Evolutionary conservation across 306 rosid genomes (phyloP).

Genomic region (Sicyos baderoa): DNA sequence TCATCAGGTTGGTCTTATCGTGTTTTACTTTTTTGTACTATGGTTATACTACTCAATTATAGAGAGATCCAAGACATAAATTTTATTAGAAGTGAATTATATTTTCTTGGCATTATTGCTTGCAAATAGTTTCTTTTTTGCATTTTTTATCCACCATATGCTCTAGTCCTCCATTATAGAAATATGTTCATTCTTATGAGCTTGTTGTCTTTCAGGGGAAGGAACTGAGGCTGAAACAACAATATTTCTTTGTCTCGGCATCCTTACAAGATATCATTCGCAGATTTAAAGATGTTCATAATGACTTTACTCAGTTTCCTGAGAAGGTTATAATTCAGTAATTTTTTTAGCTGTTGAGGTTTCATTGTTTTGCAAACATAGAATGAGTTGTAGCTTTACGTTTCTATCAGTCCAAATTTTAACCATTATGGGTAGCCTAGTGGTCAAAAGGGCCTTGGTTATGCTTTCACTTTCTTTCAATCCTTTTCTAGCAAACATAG

Average conservation of each 20-base stretch:
- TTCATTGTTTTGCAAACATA: not conserved
- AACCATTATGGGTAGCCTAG: too few relatives aligned
- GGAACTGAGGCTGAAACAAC: conserved; percentile 65
- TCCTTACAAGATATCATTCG: conserved; percentile 65
- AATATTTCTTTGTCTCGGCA: conserved; percentile 63
- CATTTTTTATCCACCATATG: conserved; percentile 19
- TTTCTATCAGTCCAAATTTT: too few relatives aligned
- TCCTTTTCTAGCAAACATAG: not conserved
- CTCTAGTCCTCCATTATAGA: conserved; percentile 14
- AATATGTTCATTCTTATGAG: conserved; percentile 15
- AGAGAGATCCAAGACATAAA: not conserved
- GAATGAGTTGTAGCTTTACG: not conserved
- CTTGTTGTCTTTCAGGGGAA: conserved; percentile 47
- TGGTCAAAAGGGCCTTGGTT: too few relatives aligned
- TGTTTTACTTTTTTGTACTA: not conserved
- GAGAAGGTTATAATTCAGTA: conserved; percentile 45
- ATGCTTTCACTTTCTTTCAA: too few relatives aligned
- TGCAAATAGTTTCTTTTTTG: not conserved
- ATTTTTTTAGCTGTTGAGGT: not conserved
- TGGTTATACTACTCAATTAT: not conserved
- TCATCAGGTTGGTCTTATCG: conserved; percentile 43
- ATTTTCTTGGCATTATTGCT: not conserved
- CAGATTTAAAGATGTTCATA: conserved; percentile 59
- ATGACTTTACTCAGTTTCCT: conserved; percentile 46
- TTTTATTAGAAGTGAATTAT: conserved; percentile 5